A percentile compares a stretch with the other conserved stretches of the same genome.
These are phyloP conservation scores for Ustilago sp. DNA, from an alignment of 1,284 basidiomycete genomes.

Conservation along the genomic window DNA sequence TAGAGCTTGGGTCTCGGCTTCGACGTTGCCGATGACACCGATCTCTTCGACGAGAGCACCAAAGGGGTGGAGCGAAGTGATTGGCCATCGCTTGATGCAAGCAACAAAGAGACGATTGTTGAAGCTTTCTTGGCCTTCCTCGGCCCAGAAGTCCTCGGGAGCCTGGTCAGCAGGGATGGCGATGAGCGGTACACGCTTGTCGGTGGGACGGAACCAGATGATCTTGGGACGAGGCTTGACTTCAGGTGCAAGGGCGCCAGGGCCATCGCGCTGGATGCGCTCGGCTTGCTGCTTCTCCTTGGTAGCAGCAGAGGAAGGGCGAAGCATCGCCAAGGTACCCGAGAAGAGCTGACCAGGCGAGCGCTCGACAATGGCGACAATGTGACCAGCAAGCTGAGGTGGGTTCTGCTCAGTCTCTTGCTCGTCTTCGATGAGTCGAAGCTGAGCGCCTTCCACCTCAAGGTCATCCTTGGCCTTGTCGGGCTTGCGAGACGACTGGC, in stretches of 20 bases:
- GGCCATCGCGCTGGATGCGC: slow-evolving; percentile 90
- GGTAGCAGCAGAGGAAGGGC: slow-evolving; percentile 96
- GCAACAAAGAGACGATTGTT: slow-evolving; percentile 93
- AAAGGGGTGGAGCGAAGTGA: slow-evolving; percentile 96
- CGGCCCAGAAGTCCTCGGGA: slow-evolving; percentile 93
- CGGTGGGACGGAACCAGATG: slow-evolving; percentile 99
- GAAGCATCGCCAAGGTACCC: slow-evolving; percentile 92
- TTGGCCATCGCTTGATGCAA: slow-evolving; percentile 91
- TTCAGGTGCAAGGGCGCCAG: slow-evolving; percentile 80
- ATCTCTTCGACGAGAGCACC: slow-evolving; percentile 98
- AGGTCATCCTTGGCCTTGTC: slow-evolving; percentile 99
- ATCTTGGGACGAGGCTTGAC: slow-evolving; percentile 85
- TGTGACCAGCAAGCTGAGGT: slow-evolving; percentile 81
- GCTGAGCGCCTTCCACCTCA: slow-evolving; percentile 97
- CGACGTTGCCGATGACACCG: slow-evolving; percentile 96
- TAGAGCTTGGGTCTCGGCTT: slow-evolving; percentile 96
- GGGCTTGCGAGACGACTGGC: slow-evolving; percentile 81
- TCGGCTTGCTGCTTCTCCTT: slow-evolving; percentile 99
- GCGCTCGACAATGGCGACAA: slow-evolving; percentile 96
- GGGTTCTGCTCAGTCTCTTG: slow-evolving; percentile 79
- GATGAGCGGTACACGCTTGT: slow-evolving; percentile 98
- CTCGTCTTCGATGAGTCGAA: slow-evolving; percentile 96
- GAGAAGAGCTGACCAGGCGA: slow-evolving; percentile 99
- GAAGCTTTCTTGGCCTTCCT: slow-evolving; percentile 82
- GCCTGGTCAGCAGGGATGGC: slow-evolving; percentile 98